Evolutionary conservation across 345 rosid genomes (phyloP).

Genomic region (Eucalyptus lansdowneana): DNA sequence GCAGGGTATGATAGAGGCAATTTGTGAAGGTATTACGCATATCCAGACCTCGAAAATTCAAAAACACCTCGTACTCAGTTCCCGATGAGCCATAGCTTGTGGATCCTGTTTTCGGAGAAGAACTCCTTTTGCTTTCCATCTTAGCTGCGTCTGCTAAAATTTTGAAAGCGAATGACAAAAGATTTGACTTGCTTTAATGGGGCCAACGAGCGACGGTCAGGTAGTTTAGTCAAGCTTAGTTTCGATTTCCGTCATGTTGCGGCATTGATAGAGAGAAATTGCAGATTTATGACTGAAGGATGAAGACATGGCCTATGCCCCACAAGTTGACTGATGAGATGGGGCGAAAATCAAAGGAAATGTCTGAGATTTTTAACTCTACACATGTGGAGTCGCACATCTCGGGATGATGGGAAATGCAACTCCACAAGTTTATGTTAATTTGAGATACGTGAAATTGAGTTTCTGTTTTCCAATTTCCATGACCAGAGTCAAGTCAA

Average conservation of each 20-base stretch:
- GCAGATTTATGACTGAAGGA: background rate
- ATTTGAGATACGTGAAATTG: background rate
- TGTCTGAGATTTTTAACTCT: too few species aligned
- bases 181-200: background rate
- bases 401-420: too few species aligned
- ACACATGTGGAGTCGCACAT: too few species aligned
- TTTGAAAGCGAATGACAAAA: background rate
- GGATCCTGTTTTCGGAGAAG: background rate
- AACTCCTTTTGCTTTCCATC: background rate
- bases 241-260: background rate
- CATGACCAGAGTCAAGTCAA: background rate
- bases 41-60: background rate
- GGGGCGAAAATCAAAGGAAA: too few species aligned
- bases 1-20: background rate
- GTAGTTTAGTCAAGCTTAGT: background rate
- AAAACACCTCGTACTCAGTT: accelerated
- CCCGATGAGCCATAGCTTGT: background rate
- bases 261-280: background rate
- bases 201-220: background rate
- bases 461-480: background rate
- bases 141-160: background rate
- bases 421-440: too few species aligned
- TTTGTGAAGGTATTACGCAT: background rate
- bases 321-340: background rate
- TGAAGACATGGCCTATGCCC: background rate